Evolutionary conservation across 768 basidiomycete species (phyloP).

Genomic region (Amanita subjunquillea): DNA sequence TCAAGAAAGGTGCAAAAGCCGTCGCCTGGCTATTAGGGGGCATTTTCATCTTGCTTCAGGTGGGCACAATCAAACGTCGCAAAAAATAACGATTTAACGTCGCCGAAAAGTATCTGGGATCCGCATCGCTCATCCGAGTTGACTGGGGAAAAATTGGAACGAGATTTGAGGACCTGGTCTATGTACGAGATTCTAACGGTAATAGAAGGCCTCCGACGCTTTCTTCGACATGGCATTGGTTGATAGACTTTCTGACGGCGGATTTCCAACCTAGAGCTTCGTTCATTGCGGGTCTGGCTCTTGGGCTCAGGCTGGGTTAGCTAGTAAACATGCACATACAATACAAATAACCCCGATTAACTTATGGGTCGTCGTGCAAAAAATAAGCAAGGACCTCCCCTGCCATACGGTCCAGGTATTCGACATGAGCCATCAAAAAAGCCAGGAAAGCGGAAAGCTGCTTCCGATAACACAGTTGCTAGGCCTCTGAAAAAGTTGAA

Average conservation of each 20-base stretch:
- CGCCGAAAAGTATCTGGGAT: conserved; percentile 61
- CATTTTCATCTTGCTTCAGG: conserved; percentile 85
- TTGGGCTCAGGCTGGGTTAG: conserved; percentile 79
- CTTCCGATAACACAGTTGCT: conserved; percentile 19
- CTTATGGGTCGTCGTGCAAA: conserved; percentile 78
- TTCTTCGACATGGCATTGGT: conserved; percentile 51
- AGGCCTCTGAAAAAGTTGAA: conserved; percentile 35
- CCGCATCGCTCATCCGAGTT: conserved; percentile 60
- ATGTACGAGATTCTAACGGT: conserved; percentile 50
- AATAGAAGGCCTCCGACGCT: conserved; percentile 52
- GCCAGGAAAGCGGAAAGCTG: conserved; percentile 67
- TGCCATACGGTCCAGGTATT: conserved; percentile 35
- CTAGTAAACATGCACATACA: conserved; percentile 5
- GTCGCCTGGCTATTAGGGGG: conserved; percentile 85
- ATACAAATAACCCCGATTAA: background rate
- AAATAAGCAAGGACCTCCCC: conserved; percentile 72
- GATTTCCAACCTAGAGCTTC: conserved; percentile 89
- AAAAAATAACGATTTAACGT: background rate
- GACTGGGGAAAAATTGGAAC: conserved; percentile 64
- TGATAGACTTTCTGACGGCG: conserved; percentile 77
- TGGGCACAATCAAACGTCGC: conserved; percentile 19
- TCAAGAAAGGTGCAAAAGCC: conserved; percentile 88
- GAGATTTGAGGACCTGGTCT: conserved; percentile 66
- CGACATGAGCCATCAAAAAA: conserved; percentile 36
- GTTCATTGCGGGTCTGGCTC: conserved; percentile 72